Conservation (phyloP, 2,329 filamentous ascomycete genomes). For the Verticillium isaacii region DNA sequence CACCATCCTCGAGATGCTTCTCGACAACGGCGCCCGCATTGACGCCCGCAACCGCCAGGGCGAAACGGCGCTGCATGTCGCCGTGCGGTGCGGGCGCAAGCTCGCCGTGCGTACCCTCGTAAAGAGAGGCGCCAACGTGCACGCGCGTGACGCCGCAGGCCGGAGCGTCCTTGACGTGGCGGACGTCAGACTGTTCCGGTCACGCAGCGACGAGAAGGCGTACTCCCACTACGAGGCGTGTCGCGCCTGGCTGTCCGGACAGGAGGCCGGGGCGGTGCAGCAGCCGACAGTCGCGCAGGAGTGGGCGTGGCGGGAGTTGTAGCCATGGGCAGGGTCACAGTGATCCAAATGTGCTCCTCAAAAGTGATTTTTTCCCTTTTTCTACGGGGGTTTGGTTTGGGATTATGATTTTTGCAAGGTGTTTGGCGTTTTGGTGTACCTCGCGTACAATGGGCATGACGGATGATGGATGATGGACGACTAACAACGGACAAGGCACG, state of each 20-base stretch:
- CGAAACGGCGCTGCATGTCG: slow-evolving; percentile 51
- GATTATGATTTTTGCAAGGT: neutral
- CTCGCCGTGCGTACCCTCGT: slow-evolving; percentile 43
- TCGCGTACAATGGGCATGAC: neutral
- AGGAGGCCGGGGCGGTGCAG: slow-evolving; percentile 27
- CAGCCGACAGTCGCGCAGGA: slow-evolving; percentile 33
- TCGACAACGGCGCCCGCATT: slow-evolving; percentile 36
- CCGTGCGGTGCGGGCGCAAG: slow-evolving; percentile 48
- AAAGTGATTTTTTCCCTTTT: neutral
- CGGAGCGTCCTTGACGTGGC: slow-evolving; percentile 40
- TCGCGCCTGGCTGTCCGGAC: slow-evolving; percentile 38
- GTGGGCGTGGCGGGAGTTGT: slow-evolving; percentile 24
- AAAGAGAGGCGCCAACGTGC: slow-evolving; percentile 40
- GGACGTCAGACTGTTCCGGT: slow-evolving; percentile 31
- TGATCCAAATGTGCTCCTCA: neutral
- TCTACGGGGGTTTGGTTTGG: neutral
- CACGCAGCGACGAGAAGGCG: slow-evolving; percentile 22
- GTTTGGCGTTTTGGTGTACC: neutral
- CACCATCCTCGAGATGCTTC: slow-evolving; percentile 37
- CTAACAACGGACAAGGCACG: neutral
- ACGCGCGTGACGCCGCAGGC: slow-evolving; percentile 38
- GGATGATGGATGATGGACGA: neutral
- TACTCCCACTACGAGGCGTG: slow-evolving; percentile 41
- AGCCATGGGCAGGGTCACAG: neutral
- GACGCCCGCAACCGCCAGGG: slow-evolving; percentile 48